phyloP scores from a whole-genome alignment of 1,284 basidiomycete species.

The Ganoderma sinense region DNA sequence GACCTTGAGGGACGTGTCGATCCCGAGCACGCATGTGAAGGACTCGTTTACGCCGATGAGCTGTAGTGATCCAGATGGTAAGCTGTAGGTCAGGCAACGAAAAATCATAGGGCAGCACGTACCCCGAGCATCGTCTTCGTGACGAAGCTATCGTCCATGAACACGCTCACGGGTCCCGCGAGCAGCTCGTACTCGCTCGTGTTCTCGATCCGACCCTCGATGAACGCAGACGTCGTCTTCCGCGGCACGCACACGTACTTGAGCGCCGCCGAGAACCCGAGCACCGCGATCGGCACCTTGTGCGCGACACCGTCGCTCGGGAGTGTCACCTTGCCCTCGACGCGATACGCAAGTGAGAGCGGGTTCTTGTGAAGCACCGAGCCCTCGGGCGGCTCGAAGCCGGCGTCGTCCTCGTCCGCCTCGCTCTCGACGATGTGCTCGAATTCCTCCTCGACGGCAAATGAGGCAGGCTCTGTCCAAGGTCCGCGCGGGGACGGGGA shows the following conservation, averaged over 20 bases:
- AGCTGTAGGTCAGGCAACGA: background rate
- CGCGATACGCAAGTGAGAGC: slow-evolving; percentile 55
- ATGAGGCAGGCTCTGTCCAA: too few species aligned
- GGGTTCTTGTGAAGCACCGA: slow-evolving; percentile 42
- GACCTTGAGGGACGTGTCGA: slow-evolving; percentile 46
- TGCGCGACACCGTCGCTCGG: slow-evolving; percentile 61
- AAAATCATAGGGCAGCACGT: slow-evolving; percentile 25
- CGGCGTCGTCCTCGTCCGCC: background rate
- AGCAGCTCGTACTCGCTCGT: slow-evolving; percentile 59
- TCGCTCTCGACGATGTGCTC: background rate
- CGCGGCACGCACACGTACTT: slow-evolving; percentile 59
- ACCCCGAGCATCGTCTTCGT: slow-evolving; percentile 55
- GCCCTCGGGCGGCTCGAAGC: background rate
- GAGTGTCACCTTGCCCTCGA: slow-evolving; percentile 55
- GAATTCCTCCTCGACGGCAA: background rate
- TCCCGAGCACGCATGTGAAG: slow-evolving; percentile 62
- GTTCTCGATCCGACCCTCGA: slow-evolving; percentile 57
- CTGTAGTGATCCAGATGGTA: slow-evolving; percentile 31
- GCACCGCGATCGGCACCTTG: slow-evolving; percentile 57
- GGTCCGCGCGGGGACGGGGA: too few species aligned
- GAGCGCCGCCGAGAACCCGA: slow-evolving; percentile 55
- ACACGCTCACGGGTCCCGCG: slow-evolving; percentile 58
- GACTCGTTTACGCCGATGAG: slow-evolving; percentile 56
- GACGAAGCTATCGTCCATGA: slow-evolving; percentile 58
- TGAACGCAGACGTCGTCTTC: slow-evolving; percentile 50